Evolutionary conservation across 176 grass and related monocot species (phyloP), one percentile per base, ranked within the genome.

Genomic region (Raddia distichophylla): DNA sequence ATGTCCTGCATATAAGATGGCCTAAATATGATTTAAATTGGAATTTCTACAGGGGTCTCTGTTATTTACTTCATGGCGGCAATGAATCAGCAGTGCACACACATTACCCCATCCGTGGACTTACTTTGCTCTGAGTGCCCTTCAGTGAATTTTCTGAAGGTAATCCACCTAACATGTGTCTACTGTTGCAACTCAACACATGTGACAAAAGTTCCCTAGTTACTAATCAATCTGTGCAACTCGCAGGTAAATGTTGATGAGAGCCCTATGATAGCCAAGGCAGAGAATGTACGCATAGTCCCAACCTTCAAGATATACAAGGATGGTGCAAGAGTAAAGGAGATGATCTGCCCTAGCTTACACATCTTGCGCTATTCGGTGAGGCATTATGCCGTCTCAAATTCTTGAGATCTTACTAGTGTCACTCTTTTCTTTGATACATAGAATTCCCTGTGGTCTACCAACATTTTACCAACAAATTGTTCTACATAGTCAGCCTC

Each of bases 241-340:
- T 60, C 2, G 27, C 69, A 97, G 94, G 84, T 97, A 64, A 82
- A 97, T 62, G 67, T 93, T 64, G 69, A 89, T 6, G 72, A 86
- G 75, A 83, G 60, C 53, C 84, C 80, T 47, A 10, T 12, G 35
- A 53, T 97, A 67, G 94, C 91, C 16, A 89, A 79, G 27, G 67
- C 77, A 40, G 86, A 93, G 89, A 91, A 91, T 49, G 84, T 97
- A 55, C 74, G 73, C 4, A 48, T 80, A 75, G 81, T 89, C 61
- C 91, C 94, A 3, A 60, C 78, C 42, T 93, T 97, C 70, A 89
- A 89, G 87, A 90, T 97, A 69, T 97, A 97, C 89, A 91, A 89
- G 80, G 67, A 87, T 20, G 84, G 87, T 35, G 75, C 62, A 9
- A 85, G 74, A 53, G 60, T 89, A 74, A 97, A 97, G 67, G 91